A percentile compares a stretch with the other conserved stretches of the same genome.
Evolutionary conservation across 164 flowering plant species (phyloP).

Genomic region (Protea cynaroides): DNA sequence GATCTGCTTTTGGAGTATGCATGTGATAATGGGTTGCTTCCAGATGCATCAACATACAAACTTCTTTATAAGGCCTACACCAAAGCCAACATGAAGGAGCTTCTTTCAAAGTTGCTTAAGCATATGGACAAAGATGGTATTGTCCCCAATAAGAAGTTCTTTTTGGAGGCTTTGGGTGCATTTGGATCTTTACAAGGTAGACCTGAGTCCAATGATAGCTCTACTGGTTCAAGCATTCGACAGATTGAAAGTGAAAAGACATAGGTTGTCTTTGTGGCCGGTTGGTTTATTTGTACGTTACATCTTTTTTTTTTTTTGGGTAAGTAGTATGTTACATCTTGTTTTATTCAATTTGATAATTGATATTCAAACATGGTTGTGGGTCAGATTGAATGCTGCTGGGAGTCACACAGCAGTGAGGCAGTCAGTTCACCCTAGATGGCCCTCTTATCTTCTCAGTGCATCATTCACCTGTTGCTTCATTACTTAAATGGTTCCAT

Average conservation of each 20-base stretch:
- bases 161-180: slow-evolving; percentile 82
- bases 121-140: slow-evolving; percentile 77
- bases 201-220: slow-evolving; percentile 15
- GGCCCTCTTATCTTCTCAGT: too few species aligned
- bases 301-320: too few species aligned
- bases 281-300: neutral
- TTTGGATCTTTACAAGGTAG: slow-evolving; percentile 37
- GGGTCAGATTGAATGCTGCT: neutral
- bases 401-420: slow-evolving; percentile 3
- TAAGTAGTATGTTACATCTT: too few species aligned
- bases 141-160: slow-evolving; percentile 83
- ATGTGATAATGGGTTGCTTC: slow-evolving; percentile 23
- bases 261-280: slow-evolving; percentile 5
- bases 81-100: slow-evolving; percentile 71
- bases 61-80: slow-evolving; percentile 87
- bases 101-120: slow-evolving; percentile 47
- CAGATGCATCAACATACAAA: slow-evolving; percentile 74
- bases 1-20: slow-evolving; percentile 50
- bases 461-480: too few species aligned
- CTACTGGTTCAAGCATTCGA: slow-evolving; percentile 11
- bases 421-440: neutral
- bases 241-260: slow-evolving; percentile 10
- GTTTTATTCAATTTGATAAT: neutral
- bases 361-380: neutral
- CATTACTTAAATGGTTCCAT: too few species aligned